Base-by-base conservation (phyloP, 2,329 filamentous ascomycete species). In the Penicillium occitanis region DNA sequence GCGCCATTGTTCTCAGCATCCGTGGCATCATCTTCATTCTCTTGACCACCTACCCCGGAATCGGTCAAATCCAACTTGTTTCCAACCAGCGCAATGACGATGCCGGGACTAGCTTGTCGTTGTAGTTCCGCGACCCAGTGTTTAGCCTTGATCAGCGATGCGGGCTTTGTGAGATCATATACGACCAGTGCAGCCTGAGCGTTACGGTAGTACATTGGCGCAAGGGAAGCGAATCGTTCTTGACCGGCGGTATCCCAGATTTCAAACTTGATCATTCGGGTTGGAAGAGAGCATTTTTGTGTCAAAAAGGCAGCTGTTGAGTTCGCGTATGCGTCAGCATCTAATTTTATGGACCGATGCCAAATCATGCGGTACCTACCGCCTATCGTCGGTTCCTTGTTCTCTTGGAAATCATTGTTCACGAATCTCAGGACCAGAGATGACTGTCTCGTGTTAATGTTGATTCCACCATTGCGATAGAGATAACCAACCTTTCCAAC, bases 161-260 rank as follows among this genome's bases (percentile, higher is more conserved):
- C 95, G 51, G 93, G 91, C 81, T 98, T 98, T 69, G 95, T 99
- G 73, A 99, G 89, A 78, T 99, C 94, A 87, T 98, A 99, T 77
- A 98, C 94, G 69, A 99, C 94, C 71, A 99, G 91, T 14, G 95
- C 95, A 70, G 93, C 93, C 83, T 98, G 94, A 61, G 95, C 95
- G 78, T 99, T 98, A 81, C 94, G 93, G 85, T 98, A 98, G 86
- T 99, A 99, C 95, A 98, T 98, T 73, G 94, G 95, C 62, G 95
- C 95, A 68, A 98, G 88, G 61, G 91, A 96, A 73, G 94, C 94
- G 77, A 98, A 99, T 70, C 94, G 92, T 84, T 99, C 94, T 81
- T 99, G 94, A 76, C 94, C 94, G 51, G 95, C 94, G 17, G 94
- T 98, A 83, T 99, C 94, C 94, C 94, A 99, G 75, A 99, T 98